A percentile compares a stretch with the other conserved stretches of the same genome.
phyloP scores from a whole-genome alignment of 1,284 basidiomycete genomes.

The Puccinia hordei region DNA sequence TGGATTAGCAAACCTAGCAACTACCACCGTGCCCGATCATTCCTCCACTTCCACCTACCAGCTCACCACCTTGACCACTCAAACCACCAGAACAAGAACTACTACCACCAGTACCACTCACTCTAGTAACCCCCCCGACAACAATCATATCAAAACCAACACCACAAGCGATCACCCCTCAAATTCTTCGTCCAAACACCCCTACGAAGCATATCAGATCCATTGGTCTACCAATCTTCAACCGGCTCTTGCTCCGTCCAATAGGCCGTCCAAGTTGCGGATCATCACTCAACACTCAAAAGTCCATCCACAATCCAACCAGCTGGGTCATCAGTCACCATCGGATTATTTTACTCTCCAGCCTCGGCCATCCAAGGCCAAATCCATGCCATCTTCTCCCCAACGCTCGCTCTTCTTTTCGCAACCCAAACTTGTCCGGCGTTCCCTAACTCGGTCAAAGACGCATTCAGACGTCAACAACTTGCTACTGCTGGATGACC shows the following conservation, averaged over 20 bases:
- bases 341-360: not conserved
- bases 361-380: not conserved
- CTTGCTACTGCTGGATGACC: not conserved
- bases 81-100: conserved; percentile 5
- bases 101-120: not conserved
- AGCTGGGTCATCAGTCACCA: not conserved
- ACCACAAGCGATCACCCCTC: not conserved
- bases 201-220: not conserved
- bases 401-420: not conserved
- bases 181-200: not conserved
- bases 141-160: not conserved
- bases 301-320: not conserved
- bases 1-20: not conserved
- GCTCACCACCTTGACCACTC: not conserved
- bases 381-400: conserved; percentile 24
- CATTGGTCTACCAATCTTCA: not conserved
- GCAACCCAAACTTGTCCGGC: not conserved
- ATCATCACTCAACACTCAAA: too few species aligned
- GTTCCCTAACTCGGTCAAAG: conserved; percentile 17
- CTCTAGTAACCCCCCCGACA: not conserved
- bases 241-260: not conserved
- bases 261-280: not conserved
- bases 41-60: conserved; percentile 14
- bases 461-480: conserved; percentile 10
- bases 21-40: not conserved